Conservation (phyloP, 352 stramenopile species). For the Phytophthora pini region DNA sequence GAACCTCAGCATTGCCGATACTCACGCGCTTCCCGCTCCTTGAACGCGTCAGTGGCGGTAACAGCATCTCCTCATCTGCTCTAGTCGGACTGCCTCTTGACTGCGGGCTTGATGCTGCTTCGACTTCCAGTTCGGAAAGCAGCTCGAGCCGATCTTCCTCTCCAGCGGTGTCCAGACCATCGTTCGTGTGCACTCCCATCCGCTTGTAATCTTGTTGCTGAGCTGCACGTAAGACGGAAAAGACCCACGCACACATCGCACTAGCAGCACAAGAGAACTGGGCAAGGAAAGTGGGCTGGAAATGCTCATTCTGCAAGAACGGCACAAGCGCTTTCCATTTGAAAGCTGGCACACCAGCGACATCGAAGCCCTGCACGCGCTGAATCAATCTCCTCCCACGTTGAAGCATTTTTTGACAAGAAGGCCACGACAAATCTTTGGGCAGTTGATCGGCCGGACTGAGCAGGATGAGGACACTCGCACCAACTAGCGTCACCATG, state of each 20-base stretch:
- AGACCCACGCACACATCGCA: slow-evolving; percentile 73
- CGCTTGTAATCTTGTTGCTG: slow-evolving; percentile 46
- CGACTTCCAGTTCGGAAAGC: slow-evolving; percentile 64
- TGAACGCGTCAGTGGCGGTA: slow-evolving; percentile 23
- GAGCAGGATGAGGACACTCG: slow-evolving; percentile 74
- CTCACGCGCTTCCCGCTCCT: slow-evolving; percentile 62
- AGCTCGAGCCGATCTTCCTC: slow-evolving; percentile 62
- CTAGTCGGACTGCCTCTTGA: slow-evolving; percentile 5
- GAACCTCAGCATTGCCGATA: slow-evolving; percentile 66
- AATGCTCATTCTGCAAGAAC: slow-evolving; percentile 79
- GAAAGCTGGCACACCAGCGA: slow-evolving; percentile 53
- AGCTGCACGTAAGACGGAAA: slow-evolving; percentile 44
- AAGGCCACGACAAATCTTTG: slow-evolving; percentile 75
- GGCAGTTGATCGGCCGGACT: slow-evolving; percentile 73
- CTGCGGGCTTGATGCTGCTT: slow-evolving; percentile 38
- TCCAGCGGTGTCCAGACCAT: slow-evolving; percentile 11
- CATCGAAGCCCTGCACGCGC: slow-evolving; percentile 48
- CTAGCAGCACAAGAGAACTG: slow-evolving; percentile 57
- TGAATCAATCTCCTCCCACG: slow-evolving; percentile 59
- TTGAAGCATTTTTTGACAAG: slow-evolving; percentile 68
- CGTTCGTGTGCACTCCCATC: slow-evolving; percentile 26
- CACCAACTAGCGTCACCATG: slow-evolving; percentile 65
- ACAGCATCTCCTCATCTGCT: slow-evolving; percentile 15
- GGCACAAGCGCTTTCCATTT: slow-evolving; percentile 79
- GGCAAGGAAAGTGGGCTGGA: slow-evolving; percentile 67